Evolutionary conservation across 306 rosid species (phyloP), one percentile per base, ranked within the genome.

Genomic region (Mimosa pudica): DNA sequence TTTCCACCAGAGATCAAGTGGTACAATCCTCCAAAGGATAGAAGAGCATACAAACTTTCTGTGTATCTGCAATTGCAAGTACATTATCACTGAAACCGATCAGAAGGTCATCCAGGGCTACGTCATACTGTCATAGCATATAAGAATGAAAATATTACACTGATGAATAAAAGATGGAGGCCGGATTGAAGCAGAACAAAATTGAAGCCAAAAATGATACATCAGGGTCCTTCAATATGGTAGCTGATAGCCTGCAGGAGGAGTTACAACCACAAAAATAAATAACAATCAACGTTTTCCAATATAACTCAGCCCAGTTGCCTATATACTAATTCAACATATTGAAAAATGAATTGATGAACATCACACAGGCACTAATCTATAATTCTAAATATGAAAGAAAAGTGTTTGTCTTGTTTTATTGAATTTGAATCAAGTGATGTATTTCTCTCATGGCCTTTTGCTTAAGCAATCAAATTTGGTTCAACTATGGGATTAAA

Each of bases 131-230:
- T 8, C 7, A 63, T 48, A 73, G 60, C 16, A 33, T 8, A 9
- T 42, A 51, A 58, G 6, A 49, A 80, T 71, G 42, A 60, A 32
- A 79, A 13, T 17, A 71, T 84, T 90, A 92, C 97, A 95, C 84
- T 13, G 97, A 92, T 38, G 98, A 89, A 84, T 92, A 95, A 73
- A 92, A 95, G 62, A 92, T 83, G 14, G 95, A 92, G 51, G 98
- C 98, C 9, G 98, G 98, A 66, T 95, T 95, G 86, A 95, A 92
- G 89, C 98, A 95, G 86, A 92, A 95, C 82, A 95, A 81, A 65
- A 95, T n/a, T 1, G 98, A 85, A 82, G 98, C 98, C 49, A 92
- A 86, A 18, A 89, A 54, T 5, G 98, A 93, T 9, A 81, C 85
- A 62, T 89, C 88, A 57, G 71, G 84, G 48, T 91, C 91, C 86